Conservation (phyloP, 106 monocot species). For the Allium cepa region DNA sequence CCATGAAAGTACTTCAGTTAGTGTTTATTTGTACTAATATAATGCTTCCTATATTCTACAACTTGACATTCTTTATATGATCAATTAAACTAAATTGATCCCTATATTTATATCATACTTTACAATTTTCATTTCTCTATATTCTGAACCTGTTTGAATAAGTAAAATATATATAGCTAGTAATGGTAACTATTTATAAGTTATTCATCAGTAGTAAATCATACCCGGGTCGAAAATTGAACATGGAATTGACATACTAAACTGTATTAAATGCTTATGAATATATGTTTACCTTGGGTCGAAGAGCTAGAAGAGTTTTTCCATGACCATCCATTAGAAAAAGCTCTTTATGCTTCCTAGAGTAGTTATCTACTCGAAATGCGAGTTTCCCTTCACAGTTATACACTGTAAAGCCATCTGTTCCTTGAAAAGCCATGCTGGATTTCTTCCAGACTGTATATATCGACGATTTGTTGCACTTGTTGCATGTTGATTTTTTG, state of each 20-base stretch:
- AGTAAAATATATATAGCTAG: too few relatives aligned
- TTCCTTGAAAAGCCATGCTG: slow-evolving; percentile 81
- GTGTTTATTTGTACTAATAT: too few relatives aligned
- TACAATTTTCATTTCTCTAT: too few relatives aligned
- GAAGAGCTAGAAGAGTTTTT: slow-evolving; percentile 31
- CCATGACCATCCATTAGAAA: slow-evolving; percentile 66
- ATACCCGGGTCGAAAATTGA: too few relatives aligned
- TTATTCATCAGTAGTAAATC: too few relatives aligned
- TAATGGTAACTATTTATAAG: too few relatives aligned
- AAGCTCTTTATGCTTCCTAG: slow-evolving; percentile 60
- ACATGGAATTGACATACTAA: not conserved
- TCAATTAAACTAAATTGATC: too few relatives aligned
- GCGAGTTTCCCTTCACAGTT: slow-evolving; percentile 47
- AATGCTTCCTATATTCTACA: too few relatives aligned
- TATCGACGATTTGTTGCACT: not conserved
- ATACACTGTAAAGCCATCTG: slow-evolving; percentile 80
- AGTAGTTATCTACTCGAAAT: slow-evolving; percentile 89
- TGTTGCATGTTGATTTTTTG: not conserved
- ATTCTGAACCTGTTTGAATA: too few relatives aligned
- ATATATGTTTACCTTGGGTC: slow-evolving; percentile 42
- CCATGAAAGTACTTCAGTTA: not conserved
- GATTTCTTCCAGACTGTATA: slow-evolving; percentile 95
- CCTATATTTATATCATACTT: too few relatives aligned
- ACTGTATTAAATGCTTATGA: not conserved
- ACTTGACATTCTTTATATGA: too few relatives aligned